Base-by-base conservation (phyloP, 225 moss, liverwort and hornwort genomes). In the Pleurozium schreberi region DNA sequence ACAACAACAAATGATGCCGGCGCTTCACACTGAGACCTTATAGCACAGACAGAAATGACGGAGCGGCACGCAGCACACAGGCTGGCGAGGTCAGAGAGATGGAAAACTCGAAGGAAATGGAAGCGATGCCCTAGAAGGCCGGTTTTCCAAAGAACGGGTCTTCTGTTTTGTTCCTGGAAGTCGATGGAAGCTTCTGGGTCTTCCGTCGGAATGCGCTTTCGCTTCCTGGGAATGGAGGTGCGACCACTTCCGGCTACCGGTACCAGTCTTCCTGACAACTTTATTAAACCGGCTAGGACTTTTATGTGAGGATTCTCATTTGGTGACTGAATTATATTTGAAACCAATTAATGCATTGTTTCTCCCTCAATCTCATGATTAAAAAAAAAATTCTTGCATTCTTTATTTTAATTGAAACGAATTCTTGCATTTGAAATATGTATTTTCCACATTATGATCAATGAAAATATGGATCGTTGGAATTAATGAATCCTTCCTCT, bases 141-240 rank as follows among this genome's bases (percentile, higher is more conserved):
- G 79, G 52, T 47, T 50, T 36, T 2, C 55, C 12, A 17, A 36
- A 49, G 83, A 83, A 83, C 50, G 65, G 38, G 83, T 83, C 65
- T 65, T 83, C 83, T 1, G 36, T 36, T 71, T 85, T 6, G 69
- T 34, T 69, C 42, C 33, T 82, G 65, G 81, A 57, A 86, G 70
- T 63, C 55, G 75, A 74, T 75, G 82, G 89, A 90, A 90, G 89
- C 65, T 90, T 90, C 89, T 90, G 81, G 86, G 74, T 10, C 74
- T 43, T 45, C 43, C 81, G n/a, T 22, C 10, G 34, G 63, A 63
- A 16, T 47, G 64, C 23, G 49, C 64, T 64, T 49, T 64, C 25
- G 34, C 25, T 59, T 7, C 60, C 59, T 25, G 33, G 10, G 50
- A 87, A 55, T 60, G 83, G 53, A 67, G 50, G 64, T 25, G 79